phyloP scores from a whole-genome alignment of 108 stramenopile genomes.

The Fragilaria radians region DNA sequence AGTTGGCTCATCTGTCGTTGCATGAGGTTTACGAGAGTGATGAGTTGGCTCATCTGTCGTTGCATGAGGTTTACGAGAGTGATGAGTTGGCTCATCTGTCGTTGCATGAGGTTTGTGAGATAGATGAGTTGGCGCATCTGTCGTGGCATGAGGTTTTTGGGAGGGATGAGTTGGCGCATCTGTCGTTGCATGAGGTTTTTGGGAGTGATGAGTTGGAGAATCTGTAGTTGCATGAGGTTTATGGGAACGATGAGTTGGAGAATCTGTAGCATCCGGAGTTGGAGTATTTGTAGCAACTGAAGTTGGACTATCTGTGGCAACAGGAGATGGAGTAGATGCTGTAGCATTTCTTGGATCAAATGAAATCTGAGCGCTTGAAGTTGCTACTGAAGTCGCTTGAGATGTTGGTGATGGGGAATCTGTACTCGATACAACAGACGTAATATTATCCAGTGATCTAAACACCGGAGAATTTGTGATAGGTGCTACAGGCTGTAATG shows the following conservation, averaged over 20 bases:
- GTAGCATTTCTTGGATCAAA: conserved; percentile 6
- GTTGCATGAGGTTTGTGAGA: too few species aligned
- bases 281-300: neutral
- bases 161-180: neutral
- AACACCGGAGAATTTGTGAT: neutral
- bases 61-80: too few species aligned
- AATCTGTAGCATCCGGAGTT: neutral
- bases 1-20: too few species aligned
- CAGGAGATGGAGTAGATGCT: conserved; percentile 3
- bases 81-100: too few species aligned
- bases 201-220: neutral
- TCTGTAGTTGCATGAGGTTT: neutral
- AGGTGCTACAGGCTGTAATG: neutral
- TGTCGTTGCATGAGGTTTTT: too few species aligned
- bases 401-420: neutral
- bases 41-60: too few species aligned
- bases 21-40: too few species aligned
- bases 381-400: neutral
- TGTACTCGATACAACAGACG: neutral
- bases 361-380: neutral
- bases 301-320: conserved; percentile 9
- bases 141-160: too few species aligned
- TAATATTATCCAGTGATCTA: neutral
- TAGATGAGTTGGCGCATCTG: neutral
- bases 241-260: neutral